Evolutionary conservation across 345 rosid genomes (phyloP).

Genomic region (Gossypium thurberi): DNA sequence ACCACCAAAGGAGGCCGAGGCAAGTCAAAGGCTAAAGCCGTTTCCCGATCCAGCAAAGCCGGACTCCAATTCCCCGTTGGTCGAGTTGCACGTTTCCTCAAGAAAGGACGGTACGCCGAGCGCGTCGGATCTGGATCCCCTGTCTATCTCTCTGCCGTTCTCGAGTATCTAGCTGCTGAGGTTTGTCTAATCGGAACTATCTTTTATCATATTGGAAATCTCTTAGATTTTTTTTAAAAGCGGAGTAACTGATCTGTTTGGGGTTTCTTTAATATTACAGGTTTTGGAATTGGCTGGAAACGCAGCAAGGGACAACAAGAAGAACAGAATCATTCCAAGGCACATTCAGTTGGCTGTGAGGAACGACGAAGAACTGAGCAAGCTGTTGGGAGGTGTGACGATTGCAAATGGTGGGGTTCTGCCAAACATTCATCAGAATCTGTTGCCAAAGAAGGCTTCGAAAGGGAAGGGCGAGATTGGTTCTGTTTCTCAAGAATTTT

Average conservation of each 20-base stretch:
- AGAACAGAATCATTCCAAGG: constrained; percentile 59
- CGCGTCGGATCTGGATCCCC: constrained; percentile 79
- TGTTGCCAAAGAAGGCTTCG: constrained; percentile 48
- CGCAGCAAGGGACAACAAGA: constrained; percentile 77
- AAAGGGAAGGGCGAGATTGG: constrained; percentile 57
- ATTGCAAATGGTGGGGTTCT: constrained; percentile 72
- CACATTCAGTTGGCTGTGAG: constrained; percentile 72
- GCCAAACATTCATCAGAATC: constrained; percentile 52
- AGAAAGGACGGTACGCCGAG: constrained; percentile 55
- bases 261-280: constrained; percentile 16
- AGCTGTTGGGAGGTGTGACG: constrained; percentile 58
- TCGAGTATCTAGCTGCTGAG: constrained; percentile 81
- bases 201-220: background rate
- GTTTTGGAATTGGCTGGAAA: constrained; percentile 72
- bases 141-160: constrained; percentile 67
- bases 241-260: background rate
- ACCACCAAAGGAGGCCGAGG: constrained; percentile 52
- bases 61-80: constrained; percentile 76
- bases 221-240: background rate
- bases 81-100: constrained; percentile 63
- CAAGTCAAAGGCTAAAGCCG: constrained; percentile 52
- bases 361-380: constrained; percentile 65
- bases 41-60: constrained; percentile 54
- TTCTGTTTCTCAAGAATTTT: constrained; percentile 62
- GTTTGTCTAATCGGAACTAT: background rate